Evolutionary conservation across 192 early-diverging fungal genomes (phyloP).

Genomic region (Allomyces javanicus): DNA sequence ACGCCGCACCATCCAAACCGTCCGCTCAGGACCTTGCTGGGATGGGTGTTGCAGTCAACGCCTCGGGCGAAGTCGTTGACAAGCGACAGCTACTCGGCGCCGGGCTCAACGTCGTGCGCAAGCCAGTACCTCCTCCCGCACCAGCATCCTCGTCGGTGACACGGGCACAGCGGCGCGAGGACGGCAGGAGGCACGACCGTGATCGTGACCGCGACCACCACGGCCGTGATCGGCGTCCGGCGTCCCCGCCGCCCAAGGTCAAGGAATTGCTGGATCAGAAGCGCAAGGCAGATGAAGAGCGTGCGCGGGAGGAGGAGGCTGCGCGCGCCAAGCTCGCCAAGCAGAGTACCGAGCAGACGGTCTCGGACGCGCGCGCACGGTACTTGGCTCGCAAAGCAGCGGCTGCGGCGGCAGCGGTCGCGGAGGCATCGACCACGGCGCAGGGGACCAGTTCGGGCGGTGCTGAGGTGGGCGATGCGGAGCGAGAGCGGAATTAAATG

Average conservation of each 20-base stretch:
- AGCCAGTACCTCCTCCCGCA: conserved; percentile 6
- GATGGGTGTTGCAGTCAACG: conserved; percentile 36
- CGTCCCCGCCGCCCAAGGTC: conserved; percentile 20
- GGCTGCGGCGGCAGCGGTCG: not conserved
- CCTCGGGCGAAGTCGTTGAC: conserved; percentile 51
- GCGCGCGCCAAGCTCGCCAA: conserved; percentile 17
- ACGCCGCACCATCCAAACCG: conserved; percentile 5
- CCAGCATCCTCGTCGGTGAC: conserved; percentile 4
- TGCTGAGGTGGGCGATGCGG: too few species aligned
- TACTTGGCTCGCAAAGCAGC: conserved; percentile 25
- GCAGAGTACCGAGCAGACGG: conserved; percentile 24
- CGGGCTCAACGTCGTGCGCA: conserved; percentile 45
- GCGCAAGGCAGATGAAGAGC: conserved; percentile 24
- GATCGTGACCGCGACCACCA: conserved; percentile 12
- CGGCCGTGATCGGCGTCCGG: conserved; percentile 14
- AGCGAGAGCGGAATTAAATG: too few species aligned
- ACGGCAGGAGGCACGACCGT: conserved; percentile 16
- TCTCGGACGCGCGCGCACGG: conserved; percentile 24
- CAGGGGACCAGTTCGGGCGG: too few species aligned
- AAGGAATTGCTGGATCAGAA: conserved; percentile 27
- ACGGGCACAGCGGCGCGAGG: conserved; percentile 5
- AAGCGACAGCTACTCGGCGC: conserved; percentile 46
- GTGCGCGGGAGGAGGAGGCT: conserved; percentile 24
- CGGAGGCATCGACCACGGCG: not conserved
- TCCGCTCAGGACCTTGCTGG: conserved; percentile 12